Base-by-base conservation (phyloP, 176 grass and related monocot species). In the Luzula sylvatica region DNA sequence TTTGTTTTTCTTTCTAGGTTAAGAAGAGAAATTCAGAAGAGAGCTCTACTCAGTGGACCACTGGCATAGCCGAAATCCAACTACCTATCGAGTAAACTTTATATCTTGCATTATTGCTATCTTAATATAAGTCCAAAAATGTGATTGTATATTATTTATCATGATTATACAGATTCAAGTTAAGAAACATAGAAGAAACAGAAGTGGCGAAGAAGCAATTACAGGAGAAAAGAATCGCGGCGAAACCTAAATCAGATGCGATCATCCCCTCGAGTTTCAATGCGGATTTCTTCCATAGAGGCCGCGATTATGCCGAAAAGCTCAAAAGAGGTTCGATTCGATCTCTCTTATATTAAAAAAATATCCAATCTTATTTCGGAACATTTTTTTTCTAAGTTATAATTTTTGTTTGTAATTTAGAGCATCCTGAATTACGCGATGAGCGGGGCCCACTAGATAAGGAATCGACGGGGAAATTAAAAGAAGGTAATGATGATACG, bases 21-120 rank as follows among this genome's bases (percentile, higher is more conserved):
- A 98, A 84, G 72, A 98, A 90, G 78, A 90, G 87, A 78, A 72
- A 98, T 55, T 82, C 78, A 3, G 85, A 98, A 67, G 92, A 98
- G 64, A 89, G 86, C 50, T 98, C 85, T n/a, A 89, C 84, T 15
- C 92, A 98, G 42, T 98, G 85, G 92, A 90, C 92, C 11, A 90
- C 92, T 7, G 92, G 92, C 27, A 98, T 98, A 58, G 81, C 85
- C 29, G 81, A 98, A 65, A 72, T 87, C 61, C 86, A 90, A 53
- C 72, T 84, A 26, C 86, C 80, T 11, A 90, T 90, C 2, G 86
- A 90, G 86, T 90, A 38, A 11, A 47, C 73, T 43, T 20, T 76
- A 12, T 9, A 26, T 45, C 47, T 46, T 5, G 13, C 50, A 7
- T 35, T 35, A 35, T 35, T 7, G 30, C 9, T 7, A 35, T 7